Conservation (phyloP, 2,329 filamentous ascomycete genomes). For the Aspergillus floridensis region DNA sequence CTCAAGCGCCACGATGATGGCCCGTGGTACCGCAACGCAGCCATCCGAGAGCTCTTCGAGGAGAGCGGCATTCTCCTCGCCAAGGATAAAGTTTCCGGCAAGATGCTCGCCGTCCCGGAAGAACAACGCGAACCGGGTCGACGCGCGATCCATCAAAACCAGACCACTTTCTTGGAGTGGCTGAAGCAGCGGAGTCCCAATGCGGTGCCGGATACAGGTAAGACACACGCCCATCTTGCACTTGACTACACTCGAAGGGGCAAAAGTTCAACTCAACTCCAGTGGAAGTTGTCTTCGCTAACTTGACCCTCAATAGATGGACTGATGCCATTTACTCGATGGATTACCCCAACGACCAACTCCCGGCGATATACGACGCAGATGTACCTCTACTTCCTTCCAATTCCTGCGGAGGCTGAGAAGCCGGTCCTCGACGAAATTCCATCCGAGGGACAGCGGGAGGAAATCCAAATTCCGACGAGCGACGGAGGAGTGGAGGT, state of each 20-base stretch:
- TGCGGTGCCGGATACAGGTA: conserved; percentile 58
- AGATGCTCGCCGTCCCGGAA: conserved; percentile 61
- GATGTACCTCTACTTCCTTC: conserved; percentile 94
- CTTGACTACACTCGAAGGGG: neutral
- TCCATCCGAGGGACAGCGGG: conserved; percentile 44
- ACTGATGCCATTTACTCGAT: conserved; percentile 81
- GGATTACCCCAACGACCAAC: conserved; percentile 75
- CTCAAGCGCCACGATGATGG: conserved; percentile 66
- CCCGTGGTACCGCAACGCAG: conserved; percentile 72
- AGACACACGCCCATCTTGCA: neutral
- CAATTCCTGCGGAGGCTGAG: conserved; percentile 48
- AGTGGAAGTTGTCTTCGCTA: no score
- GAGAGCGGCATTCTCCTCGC: conserved; percentile 88
- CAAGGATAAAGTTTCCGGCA: conserved; percentile 36
- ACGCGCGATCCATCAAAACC: conserved; percentile 64
- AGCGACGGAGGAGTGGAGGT: conserved; percentile 68
- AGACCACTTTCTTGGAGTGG: conserved; percentile 67
- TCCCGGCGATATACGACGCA: conserved; percentile 85
- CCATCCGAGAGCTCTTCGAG: conserved; percentile 89
- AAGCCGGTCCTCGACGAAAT: conserved; percentile 32
- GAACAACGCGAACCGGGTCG: conserved; percentile 64
- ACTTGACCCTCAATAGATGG: conserved; percentile 46
- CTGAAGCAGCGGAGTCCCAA: conserved; percentile 40
- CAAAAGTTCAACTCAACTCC: no score
- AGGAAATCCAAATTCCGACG: conserved; percentile 66